phyloP scores from a whole-genome alignment of 192 early-diverging fungal genomes.

The Gonapodya prolifera region DNA sequence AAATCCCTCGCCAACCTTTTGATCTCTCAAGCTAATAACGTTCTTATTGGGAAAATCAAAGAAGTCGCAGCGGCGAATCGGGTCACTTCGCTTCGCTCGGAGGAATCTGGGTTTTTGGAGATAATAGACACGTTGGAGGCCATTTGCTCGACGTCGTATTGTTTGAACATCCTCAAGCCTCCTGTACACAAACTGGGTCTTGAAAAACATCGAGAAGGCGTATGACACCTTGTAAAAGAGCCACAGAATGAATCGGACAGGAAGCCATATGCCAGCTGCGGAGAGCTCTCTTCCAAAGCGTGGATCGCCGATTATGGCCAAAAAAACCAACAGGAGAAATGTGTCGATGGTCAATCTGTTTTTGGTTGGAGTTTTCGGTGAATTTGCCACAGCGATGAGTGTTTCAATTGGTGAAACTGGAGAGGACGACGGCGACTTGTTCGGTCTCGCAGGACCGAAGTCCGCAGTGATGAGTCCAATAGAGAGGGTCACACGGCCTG shows the following conservation, averaged over 20 bases:
- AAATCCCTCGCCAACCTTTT: too few species aligned
- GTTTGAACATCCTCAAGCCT: not conserved
- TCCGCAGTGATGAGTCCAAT: too few species aligned
- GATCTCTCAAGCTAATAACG: not conserved
- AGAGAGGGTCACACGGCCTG: too few species aligned
- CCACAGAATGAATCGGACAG: not conserved
- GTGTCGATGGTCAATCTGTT: too few species aligned
- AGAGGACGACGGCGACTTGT: too few species aligned
- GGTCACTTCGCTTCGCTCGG: not conserved
- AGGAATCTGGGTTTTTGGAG: not conserved
- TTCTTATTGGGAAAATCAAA: not conserved
- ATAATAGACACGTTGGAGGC: not conserved
- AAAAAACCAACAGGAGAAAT: conserved; percentile 10
- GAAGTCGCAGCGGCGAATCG: not conserved
- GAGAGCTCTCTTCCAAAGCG: conserved; percentile 25
- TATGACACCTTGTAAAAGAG: not conserved
- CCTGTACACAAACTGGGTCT: not conserved
- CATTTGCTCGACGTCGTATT: conserved; percentile 5
- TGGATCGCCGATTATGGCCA: conserved; percentile 21
- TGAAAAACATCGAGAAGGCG: not conserved
- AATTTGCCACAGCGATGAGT: too few species aligned
- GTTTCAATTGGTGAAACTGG: too few species aligned
- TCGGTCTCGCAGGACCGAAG: too few species aligned
- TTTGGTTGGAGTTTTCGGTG: too few species aligned
- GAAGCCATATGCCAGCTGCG: not conserved